Base-by-base conservation (phyloP, 306 rosid species). In the Ochetophila trinervis region DNA sequence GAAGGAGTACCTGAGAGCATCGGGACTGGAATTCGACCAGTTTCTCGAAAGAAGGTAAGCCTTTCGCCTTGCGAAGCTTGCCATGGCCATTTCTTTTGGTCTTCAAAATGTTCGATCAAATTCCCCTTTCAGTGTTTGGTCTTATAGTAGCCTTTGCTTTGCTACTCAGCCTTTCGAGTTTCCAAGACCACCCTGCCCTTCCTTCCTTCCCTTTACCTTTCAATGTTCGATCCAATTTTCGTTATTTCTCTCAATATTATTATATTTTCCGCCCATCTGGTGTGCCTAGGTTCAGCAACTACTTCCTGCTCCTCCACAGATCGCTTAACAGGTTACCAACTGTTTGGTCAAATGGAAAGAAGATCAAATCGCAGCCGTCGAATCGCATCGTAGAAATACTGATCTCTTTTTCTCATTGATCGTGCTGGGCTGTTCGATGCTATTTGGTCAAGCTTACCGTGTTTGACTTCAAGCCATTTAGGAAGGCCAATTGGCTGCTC, bases 41-140 rank as follows among this genome's bases (percentile, higher is more conserved):
- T 53, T 83, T 58, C 83, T 60, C 3, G 93, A 80, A 3, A 86
- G 62, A 8, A 74, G 65, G 80, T 67, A 84, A 60, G 74, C 91
- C 89, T 86, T 94, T 44, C 97, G 86, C 74, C 99, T 71, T 13
- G 96, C 99, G 49, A 94, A 80, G 78, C 74, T 80, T 19, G 95
- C 86, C 97, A 86, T 78, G 22, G 87, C 90, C 97, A 90, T 91
- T 21, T 17, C 27, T 4, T 0, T 9, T 14, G 17, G 51, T 11
- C 51, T 10, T 13, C 17, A 17, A 11, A 0, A 11, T 13, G 13
- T 2, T 16, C 11, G 54, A 50, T 16, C 21, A n/a, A 19, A 16
- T 16, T 50, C 54, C 5, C 54, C 6, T n/a, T 16, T 1, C 54
- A 15, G 53, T 20, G 35, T 37, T 10, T 5, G 56, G 24, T 48